Evolutionary conservation across 2,329 filamentous ascomycete species (phyloP), one percentile per base, ranked within the genome.

Genomic region (Paraphaeosphaeria sporulosa): DNA sequence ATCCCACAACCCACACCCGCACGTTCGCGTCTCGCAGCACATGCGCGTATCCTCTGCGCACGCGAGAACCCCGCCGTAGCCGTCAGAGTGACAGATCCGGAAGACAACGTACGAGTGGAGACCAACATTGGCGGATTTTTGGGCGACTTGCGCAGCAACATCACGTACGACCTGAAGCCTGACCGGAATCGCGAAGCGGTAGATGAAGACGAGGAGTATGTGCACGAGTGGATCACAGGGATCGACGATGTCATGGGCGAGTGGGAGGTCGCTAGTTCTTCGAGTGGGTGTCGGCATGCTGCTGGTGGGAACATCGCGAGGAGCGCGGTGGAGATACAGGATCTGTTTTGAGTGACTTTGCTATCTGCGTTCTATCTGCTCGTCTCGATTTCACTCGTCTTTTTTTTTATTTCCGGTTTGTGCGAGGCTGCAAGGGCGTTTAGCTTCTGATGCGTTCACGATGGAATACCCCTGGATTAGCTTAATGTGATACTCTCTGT

Each of bases 1-100:
- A 58, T 25, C 65, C 66, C 52, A 52, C 50, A 49, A 2, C 30
- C 67, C 21, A 66, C 69, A 1, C 69, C 78, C 9, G 82, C 89
- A 1, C 86, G 75, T n/a, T 84, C 89, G 1, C 87, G 90, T 0
- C 79, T 88, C 7, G 85, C 86, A 17, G 90, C 90, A 0, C 90
- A 93, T 72, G 77, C 83, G 0, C 84, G 90, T 0, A 83, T 92
- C 23, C 85, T 90, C 40, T 81, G 83, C 21, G 87, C 88, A 0
- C 81, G 83, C 23, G 78, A 79, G 25, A 69, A 78, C 1, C 86
- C 87, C 1, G 80, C 83, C 17, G 89, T 89, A 71, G 81, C 82
- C 8, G 81, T 92, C 38, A 84, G 86, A 12, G 83, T 93, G 1
- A 75, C 70, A 62, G 73, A 78, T 55, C 74, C 80, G 1, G 75